phyloP scores from a whole-genome alignment of 768 basidiomycete species.

The Mycena maculata region DNA sequence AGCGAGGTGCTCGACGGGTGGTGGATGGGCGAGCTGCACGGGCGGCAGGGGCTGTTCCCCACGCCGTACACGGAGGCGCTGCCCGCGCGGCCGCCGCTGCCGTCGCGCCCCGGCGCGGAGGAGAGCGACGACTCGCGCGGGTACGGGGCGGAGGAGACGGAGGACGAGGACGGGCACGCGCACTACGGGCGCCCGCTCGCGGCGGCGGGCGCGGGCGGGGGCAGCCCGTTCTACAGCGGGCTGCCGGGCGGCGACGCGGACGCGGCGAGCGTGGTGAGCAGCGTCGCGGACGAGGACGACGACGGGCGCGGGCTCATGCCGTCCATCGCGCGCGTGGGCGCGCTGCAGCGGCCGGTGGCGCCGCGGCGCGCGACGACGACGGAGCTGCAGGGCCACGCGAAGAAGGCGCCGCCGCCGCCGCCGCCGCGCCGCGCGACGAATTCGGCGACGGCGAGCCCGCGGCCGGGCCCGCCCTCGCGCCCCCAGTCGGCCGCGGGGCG shows the following conservation, averaged over 20 bases:
- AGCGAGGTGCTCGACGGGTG: conserved; percentile 89
- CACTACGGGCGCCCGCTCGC: conserved; percentile 63
- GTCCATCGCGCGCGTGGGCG: conserved; percentile 31
- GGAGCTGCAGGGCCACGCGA: conserved; percentile 41
- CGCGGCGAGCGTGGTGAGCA: conserved; percentile 57
- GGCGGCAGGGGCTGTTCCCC: conserved; percentile 85
- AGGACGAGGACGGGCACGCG: conserved; percentile 47
- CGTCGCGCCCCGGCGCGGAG: conserved; percentile 33
- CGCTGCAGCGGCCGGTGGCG: conserved; percentile 25
- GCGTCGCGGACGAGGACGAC: conserved; percentile 58
- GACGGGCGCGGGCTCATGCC: conserved; percentile 43
- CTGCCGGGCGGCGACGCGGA: conserved; percentile 57
- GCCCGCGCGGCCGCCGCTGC: conserved; percentile 46
- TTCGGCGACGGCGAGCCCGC: conserved; percentile 50
- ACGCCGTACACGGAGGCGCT: conserved; percentile 74
- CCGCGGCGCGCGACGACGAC: conserved; percentile 41
- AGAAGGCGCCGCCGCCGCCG: conserved; percentile 72
- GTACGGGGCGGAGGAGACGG: conserved; percentile 41
- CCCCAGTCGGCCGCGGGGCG: conserved; percentile 37
- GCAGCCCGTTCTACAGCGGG: conserved; percentile 59
- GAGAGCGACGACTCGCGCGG: conserved; percentile 34
- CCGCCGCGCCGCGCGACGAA: conserved; percentile 65
- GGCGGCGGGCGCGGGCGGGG: conserved; percentile 54
- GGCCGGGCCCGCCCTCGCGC: conserved; percentile 46
- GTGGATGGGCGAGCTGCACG: conserved; percentile 88